Conservation (phyloP, 2,329 filamentous ascomycete genomes). For the Escovopsis sp. region DNA sequence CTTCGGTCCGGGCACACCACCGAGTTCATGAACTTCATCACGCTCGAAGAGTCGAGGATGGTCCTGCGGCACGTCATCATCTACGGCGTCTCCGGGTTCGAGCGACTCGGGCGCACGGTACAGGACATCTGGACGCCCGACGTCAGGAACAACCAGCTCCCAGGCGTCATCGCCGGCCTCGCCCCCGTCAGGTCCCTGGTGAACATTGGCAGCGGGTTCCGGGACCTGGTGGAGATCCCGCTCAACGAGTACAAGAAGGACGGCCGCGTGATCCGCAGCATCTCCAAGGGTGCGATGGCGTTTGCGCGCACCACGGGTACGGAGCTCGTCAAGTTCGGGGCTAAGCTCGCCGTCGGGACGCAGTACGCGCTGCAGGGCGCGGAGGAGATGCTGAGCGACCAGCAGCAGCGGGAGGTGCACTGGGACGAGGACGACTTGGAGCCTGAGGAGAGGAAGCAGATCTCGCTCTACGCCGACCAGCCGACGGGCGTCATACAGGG, state of each 20-base stretch:
- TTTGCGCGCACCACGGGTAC: slow-evolving; percentile 91
- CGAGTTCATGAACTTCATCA: slow-evolving; percentile 98
- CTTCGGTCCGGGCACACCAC: slow-evolving; percentile 86
- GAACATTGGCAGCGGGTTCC: slow-evolving; percentile 78
- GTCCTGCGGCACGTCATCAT: slow-evolving; percentile 78
- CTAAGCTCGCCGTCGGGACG: slow-evolving; percentile 86
- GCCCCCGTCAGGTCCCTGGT: slow-evolving; percentile 82
- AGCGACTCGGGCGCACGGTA: slow-evolving; percentile 73
- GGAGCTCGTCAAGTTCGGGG: slow-evolving; percentile 85
- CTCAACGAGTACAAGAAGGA: slow-evolving; percentile 90
- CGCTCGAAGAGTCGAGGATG: slow-evolving; percentile 79
- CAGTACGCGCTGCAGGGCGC: slow-evolving; percentile 85
- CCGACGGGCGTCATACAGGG: slow-evolving; percentile 81
- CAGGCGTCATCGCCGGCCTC: slow-evolving; percentile 73
- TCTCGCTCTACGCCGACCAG: slow-evolving; percentile 88
- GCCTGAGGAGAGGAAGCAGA: slow-evolving; percentile 58
- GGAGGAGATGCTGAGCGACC: slow-evolving; percentile 56
- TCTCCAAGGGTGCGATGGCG: slow-evolving; percentile 76
- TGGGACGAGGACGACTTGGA: slow-evolving; percentile 50
- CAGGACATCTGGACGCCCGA: slow-evolving; percentile 97
- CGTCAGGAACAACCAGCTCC: slow-evolving; percentile 77
- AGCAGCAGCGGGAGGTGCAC: slow-evolving; percentile 14
- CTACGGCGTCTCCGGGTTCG: slow-evolving; percentile 83
- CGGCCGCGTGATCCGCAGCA: slow-evolving; percentile 77
- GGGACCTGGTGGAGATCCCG: slow-evolving; percentile 75